These are phyloP conservation scores for Panicum hallii DNA, from an alignment of 202 grass and related monocot genomes.

Conservation along the genomic window DNA sequence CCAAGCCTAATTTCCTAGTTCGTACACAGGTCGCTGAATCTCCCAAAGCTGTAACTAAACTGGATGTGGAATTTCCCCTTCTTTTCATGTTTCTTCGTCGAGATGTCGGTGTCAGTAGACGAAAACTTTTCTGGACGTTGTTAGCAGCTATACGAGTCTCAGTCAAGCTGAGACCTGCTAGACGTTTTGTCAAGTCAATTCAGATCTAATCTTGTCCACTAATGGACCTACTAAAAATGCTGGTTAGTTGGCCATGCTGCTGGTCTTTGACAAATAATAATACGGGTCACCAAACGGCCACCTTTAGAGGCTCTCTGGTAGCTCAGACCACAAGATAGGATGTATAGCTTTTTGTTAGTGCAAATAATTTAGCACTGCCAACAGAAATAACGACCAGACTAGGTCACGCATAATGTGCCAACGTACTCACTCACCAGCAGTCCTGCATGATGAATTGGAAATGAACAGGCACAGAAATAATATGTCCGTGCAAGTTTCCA, in stretches of 20 bases:
- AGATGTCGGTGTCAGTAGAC: conserved; percentile 22
- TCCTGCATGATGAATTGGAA: not conserved
- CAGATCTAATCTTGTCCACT: conserved; percentile 39
- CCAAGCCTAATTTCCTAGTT: conserved; percentile 25
- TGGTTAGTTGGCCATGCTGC: conserved; percentile 39
- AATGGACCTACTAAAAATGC: conserved; percentile 46
- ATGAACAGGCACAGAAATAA: not conserved
- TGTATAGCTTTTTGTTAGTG: conserved; percentile 1
- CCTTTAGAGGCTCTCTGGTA: conserved; percentile 19
- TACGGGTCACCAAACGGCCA: conserved; percentile 21
- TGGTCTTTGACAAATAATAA: conserved; percentile 42
- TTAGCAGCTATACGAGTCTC: conserved; percentile 37
- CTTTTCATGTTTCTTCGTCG: conserved; percentile 5
- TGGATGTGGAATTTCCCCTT: not conserved
- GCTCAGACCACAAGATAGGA: conserved; percentile 27
- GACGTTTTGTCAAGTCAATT: conserved; percentile 54
- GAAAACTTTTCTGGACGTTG: not conserved
- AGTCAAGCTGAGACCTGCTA: not conserved
- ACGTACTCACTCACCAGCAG: not conserved
- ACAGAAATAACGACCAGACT: conserved; percentile 35
- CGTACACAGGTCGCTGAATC: not conserved
- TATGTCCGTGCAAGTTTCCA: not conserved
- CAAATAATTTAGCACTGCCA: conserved; percentile 23
- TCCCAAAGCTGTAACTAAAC: conserved; percentile 32
- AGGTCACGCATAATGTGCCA: conserved; percentile 6